Conservation (phyloP, 164 flowering plant species). For the Stephania japonica region DNA sequence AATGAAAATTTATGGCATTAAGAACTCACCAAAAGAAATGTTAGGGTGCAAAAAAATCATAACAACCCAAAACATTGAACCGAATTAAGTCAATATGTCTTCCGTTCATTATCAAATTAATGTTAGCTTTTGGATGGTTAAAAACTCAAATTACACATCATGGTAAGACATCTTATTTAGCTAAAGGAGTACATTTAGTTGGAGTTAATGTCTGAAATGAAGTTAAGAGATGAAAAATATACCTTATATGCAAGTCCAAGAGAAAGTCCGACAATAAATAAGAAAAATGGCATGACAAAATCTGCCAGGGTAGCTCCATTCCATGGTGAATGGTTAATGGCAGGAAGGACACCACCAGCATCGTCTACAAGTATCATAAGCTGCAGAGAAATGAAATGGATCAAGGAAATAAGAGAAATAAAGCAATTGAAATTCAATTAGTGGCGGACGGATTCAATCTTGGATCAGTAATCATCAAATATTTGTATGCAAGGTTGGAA, state of each 20-base stretch:
- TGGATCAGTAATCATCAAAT: neutral
- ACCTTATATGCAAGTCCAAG: slow-evolving; percentile 71
- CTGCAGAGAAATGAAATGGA: slow-evolving; percentile 29
- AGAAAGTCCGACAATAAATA: slow-evolving; percentile 75
- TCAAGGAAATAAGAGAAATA: neutral
- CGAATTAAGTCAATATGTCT: neutral
- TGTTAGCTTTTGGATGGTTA: too few species aligned
- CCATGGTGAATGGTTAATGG: slow-evolving; percentile 81
- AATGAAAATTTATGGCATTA: neutral
- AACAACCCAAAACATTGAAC: neutral
- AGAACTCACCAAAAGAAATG: too few species aligned
- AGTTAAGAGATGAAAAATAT: slow-evolving; percentile 6
- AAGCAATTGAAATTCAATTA: neutral
- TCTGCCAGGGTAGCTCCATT: slow-evolving; percentile 70
- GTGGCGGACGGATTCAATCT: neutral
- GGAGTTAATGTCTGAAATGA: neutral
- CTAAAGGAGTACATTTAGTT: neutral
- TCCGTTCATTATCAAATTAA: too few species aligned
- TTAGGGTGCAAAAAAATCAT: neutral
- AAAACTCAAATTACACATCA: too few species aligned
- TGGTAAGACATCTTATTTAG: neutral
- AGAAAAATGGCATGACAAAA: slow-evolving; percentile 81
- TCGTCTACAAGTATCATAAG: slow-evolving; percentile 76
- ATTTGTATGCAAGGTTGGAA: neutral
- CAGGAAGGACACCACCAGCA: slow-evolving; percentile 60